phyloP scores from a whole-genome alignment of 2,329 filamentous ascomycete genomes.

The Penicillium crustosum region DNA sequence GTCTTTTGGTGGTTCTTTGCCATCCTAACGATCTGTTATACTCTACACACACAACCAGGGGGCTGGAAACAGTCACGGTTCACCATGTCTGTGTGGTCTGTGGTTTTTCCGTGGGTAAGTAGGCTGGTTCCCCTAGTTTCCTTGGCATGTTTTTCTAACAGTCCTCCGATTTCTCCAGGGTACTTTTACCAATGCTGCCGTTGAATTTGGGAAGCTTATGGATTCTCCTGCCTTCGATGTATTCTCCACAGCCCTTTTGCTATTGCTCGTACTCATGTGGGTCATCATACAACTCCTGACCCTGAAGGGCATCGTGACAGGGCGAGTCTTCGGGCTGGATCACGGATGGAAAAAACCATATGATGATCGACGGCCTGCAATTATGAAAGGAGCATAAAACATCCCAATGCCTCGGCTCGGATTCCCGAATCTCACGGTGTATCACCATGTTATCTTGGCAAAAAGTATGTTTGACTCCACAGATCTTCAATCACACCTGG shows the following conservation, averaged over 20 bases:
- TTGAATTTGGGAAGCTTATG: constrained; percentile 41
- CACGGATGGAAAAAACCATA: constrained; percentile 25
- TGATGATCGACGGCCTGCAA: background rate
- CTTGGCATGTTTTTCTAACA: background rate
- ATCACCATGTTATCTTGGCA: background rate
- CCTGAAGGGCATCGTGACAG: constrained; percentile 31
- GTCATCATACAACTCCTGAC: constrained; percentile 35
- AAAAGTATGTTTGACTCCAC: background rate
- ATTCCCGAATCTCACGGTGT: background rate
- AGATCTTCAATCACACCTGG: background rate
- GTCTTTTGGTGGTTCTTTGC: constrained; percentile 48
- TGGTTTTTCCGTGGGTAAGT: constrained; percentile 45
- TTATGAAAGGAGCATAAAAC: background rate
- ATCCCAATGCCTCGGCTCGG: background rate
- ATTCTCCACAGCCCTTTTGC: constrained; percentile 39
- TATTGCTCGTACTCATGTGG: constrained; percentile 39
- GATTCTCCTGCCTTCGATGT: constrained; percentile 42
- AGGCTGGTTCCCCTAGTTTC: background rate
- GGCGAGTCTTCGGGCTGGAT: constrained; percentile 32
- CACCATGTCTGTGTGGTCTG: constrained; percentile 35
- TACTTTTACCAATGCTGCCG: constrained; percentile 42
- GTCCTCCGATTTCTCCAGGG: constrained; percentile 27
- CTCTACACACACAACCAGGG: constrained; percentile 22
- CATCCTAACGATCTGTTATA: constrained; percentile 35
- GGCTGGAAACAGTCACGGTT: constrained; percentile 28